Base-by-base conservation (phyloP, 768 basidiomycete genomes). In the Tylopilus subfusipes region DNA sequence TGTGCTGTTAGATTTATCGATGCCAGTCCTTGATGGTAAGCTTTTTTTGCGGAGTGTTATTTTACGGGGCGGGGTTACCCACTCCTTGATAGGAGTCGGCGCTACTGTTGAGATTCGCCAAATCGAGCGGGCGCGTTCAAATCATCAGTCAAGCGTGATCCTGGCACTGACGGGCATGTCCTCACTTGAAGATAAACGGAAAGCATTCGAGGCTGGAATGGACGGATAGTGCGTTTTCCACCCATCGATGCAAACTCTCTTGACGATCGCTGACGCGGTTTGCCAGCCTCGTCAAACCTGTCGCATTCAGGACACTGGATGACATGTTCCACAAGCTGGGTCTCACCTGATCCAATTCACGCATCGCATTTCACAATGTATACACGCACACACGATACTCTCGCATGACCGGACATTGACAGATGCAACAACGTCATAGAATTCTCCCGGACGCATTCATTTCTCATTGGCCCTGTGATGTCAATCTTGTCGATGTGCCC, bases 151-250 rank as follows among this genome's bases (percentile, higher is more conserved):
- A 36, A 72, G 81, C 19, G 78, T 84, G 54, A 94, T 97, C 48
- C 75, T 97, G 43, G 95, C 94, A 4, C 73, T 98, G 53, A 97
- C 94, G 1, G 95, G 95, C 21, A 88, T 93, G 84, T 95, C 95
- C 18, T 92, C 94, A 9, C 71, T 90, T 5, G 95, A 97, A 66
- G 93, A 98, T 69, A 96, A 95, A 69, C 80, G 90, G 22, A 80
- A 83, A 60, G 95, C 95, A 1, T 96, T 96, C 58, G 86, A 90
- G 42, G 90, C 90, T 48, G 95, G 95, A 1, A 93, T 98, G 48
- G 91, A 97, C 60, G 94, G 95, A 74, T 96, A 96, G 93, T 95
- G 65, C 59, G 91, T 68, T 47, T 84, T n/a, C 9, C 42, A 6
- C 11, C 4, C 11, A 9, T 27, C 7, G n/a, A 50, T 6, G 7